phyloP scores from a whole-genome alignment of 228 moss, liverwort and hornwort genomes.

The Sphagnum fallax region DNA sequence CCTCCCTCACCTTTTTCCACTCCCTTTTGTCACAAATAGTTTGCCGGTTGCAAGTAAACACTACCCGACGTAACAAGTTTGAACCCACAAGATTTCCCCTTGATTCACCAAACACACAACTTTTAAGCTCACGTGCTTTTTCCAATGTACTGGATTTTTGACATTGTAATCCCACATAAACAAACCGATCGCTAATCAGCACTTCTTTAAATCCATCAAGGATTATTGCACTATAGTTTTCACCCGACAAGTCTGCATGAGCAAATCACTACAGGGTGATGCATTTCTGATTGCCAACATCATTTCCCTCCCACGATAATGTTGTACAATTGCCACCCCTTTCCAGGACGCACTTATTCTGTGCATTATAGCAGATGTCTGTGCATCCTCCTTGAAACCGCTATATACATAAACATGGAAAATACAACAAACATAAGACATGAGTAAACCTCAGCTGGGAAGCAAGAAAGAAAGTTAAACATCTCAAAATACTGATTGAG shows the following conservation, averaged over 20 bases:
- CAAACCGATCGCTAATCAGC: no score
- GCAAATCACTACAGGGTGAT: conserved; percentile 25
- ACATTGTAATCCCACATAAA: no score
- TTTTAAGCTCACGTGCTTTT: no score
- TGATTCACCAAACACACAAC: no score
- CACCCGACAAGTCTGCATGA: conserved; percentile 42
- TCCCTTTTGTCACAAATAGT: conserved; percentile 28
- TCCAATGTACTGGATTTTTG: no score
- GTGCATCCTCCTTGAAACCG: conserved; percentile 48
- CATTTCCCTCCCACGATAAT: conserved; percentile 46
- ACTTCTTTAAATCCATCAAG: no score
- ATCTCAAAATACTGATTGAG: not conserved
- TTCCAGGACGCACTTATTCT: conserved; percentile 32
- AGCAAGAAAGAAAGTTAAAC: not conserved
- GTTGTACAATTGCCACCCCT: conserved; percentile 32
- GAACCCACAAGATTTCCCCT: no score
- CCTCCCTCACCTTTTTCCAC: conserved; percentile 43
- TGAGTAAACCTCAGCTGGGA: not conserved
- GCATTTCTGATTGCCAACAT: conserved; percentile 27
- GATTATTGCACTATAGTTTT: no score
- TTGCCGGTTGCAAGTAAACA: conserved; percentile 16
- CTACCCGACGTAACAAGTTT: no score
- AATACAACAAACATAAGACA: not conserved
- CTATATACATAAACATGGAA: conserved; percentile 5
- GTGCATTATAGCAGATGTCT: conserved; percentile 38